Conservation (phyloP, 2,329 filamentous ascomycete genomes). For the Chrysoporthe puriensis region DNA sequence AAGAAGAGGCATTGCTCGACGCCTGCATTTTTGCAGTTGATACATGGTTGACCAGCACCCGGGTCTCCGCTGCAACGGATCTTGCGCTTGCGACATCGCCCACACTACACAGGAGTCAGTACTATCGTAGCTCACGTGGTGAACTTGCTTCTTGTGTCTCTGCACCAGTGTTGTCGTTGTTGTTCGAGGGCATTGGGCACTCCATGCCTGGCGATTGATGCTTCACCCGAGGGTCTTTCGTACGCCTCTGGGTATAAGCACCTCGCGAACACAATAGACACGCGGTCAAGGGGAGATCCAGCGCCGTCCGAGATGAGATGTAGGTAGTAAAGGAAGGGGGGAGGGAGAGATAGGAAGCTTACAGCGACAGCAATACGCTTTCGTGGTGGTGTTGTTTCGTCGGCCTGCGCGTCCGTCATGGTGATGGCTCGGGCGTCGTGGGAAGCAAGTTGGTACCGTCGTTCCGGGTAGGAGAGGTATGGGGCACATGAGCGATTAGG, state of each 20-base stretch:
- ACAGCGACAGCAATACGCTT: slow-evolving; percentile 65
- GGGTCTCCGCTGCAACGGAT: slow-evolving; percentile 91
- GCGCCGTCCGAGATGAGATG: background rate
- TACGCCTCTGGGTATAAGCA: background rate
- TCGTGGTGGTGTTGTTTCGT: slow-evolving; percentile 51
- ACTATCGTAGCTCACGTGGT: background rate
- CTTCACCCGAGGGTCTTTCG: background rate
- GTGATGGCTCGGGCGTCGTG: slow-evolving; percentile 42
- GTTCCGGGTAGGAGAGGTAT: slow-evolving; percentile 42
- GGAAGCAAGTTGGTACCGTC: slow-evolving; percentile 42
- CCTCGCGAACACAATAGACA: background rate
- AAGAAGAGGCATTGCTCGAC: slow-evolving; percentile 76
- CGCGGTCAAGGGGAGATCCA: background rate
- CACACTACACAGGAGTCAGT: slow-evolving; percentile 63
- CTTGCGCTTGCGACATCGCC: slow-evolving; percentile 88
- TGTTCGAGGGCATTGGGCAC: background rate
- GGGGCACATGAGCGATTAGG: slow-evolving; percentile 42
- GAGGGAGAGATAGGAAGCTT: slow-evolving; percentile 35
- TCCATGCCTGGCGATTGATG: background rate
- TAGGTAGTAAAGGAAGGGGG: background rate
- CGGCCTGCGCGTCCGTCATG: slow-evolving; percentile 47
- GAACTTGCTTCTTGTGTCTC: background rate
- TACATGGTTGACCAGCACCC: slow-evolving; percentile 76
- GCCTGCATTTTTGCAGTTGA: slow-evolving; percentile 79
- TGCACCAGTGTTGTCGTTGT: background rate